Base-by-base conservation (phyloP, 495 filamentous ascomycete genomes). In the Cercophora scortea region DNA sequence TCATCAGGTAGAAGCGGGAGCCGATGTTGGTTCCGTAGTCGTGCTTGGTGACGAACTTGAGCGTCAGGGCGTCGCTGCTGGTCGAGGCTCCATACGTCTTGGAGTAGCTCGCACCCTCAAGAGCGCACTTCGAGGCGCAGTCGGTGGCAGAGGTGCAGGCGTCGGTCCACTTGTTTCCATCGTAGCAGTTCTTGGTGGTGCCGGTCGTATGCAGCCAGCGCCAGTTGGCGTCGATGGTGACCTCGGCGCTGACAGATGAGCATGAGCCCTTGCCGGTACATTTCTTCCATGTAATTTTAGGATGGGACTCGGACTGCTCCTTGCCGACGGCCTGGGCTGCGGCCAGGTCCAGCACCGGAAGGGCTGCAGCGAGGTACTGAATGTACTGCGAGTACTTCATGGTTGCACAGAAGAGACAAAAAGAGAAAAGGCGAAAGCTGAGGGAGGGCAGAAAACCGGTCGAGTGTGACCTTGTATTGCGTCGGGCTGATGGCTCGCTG, bases 1-100 rank as follows among this genome's bases (percentile, higher is more conserved):
- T 75, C 78, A 83, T 77, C 16, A 83, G 69, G 69, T 82, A 82
- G 57, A 79, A 64, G 51, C 80, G 76, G 17, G 79, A 75, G 53
- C 73, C 75, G 43, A 77, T 73, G 70, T 77, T 78, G 62, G 73
- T 76, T 47, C 71, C 68, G 58, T 74, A 75, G 11, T 75, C 67
- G 67, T 74, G 66, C 68, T 76, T 72, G 47, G 81, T 85, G 51
- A 84, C 59, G 71, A 84, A 85, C 65, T 71, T 72, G 58, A 78
- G 71, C 10, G 70, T 71, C n/a, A 78, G 68, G 42, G 69, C 65
- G 52, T 76, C 65, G 48, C 73, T 72, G 63, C 67, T 71, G 53
- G 73, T 70, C 33, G 71, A 63, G 45, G 69, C 70, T 45, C 75
- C 75, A 60, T 78, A 78, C 47, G 74, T 76, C 49, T 59, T 66